These are phyloP conservation scores for Metschnikowia koreensis DNA, from an alignment of 805 yeast genomes.

Conservation along the genomic window DNA sequence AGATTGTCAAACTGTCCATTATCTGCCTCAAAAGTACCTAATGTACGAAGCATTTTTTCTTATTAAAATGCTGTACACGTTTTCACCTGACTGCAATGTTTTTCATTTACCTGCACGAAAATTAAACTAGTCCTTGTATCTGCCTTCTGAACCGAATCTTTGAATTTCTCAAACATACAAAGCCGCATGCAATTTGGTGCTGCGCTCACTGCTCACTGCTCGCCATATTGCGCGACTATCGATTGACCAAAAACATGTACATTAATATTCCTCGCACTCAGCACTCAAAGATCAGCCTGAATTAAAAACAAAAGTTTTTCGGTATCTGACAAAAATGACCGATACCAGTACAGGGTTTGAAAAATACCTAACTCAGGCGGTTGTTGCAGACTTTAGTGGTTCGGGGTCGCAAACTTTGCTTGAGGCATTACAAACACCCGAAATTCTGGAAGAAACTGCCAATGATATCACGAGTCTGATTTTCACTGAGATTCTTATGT, in stretches of 20 bases:
- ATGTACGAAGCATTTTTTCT: too few species aligned
- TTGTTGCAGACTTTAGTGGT: constrained; percentile 31
- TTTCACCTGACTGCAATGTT: too few species aligned
- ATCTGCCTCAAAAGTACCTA: too few species aligned
- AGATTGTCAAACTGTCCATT: too few species aligned
- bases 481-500: constrained; percentile 34
- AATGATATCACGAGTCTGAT: constrained; percentile 23
- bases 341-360: not conserved
- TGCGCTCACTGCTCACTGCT: too few species aligned
- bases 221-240: not conserved
- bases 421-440: constrained; percentile 30
- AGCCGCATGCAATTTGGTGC: too few species aligned
- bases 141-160: too few species aligned
- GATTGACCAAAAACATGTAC: not conserved
- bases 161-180: too few species aligned
- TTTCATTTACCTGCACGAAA: too few species aligned
- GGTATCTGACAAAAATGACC: not conserved
- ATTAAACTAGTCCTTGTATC: too few species aligned
- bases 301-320: not conserved
- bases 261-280: not conserved
- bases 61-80: too few species aligned
- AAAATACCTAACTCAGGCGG: constrained; percentile 30
- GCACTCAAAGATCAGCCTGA: not conserved
- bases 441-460: constrained; percentile 16
- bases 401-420: constrained; percentile 33